Percentiles rank a stretch among this genome's conserved stretches.
Evolutionary conservation across 768 basidiomycete genomes (phyloP).

Genomic region (Coprinopsis cinerea): DNA sequence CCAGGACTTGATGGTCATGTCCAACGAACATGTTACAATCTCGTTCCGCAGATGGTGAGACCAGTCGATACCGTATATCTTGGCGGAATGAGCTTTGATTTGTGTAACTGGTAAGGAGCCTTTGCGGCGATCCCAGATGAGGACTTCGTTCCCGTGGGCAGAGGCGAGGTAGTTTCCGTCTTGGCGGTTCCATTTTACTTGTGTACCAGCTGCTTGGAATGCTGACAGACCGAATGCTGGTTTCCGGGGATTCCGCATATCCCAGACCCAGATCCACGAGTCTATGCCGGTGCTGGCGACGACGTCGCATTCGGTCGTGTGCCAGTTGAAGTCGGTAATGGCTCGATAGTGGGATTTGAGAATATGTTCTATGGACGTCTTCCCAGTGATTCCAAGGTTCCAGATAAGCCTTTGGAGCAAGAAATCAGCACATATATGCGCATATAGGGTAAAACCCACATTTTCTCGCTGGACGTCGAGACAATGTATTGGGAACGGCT

Average conservation of each 20-base stretch:
- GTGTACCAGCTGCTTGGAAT: slow-evolving; percentile 71
- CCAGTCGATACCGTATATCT: slow-evolving; percentile 99
- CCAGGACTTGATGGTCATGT: slow-evolving; percentile 91
- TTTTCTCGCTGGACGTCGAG: slow-evolving; percentile 83
- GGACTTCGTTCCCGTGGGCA: slow-evolving; percentile 78
- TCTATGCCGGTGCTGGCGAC: slow-evolving; percentile 92
- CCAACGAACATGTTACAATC: slow-evolving; percentile 90
- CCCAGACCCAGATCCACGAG: slow-evolving; percentile 94
- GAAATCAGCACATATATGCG: slow-evolving; percentile 1
- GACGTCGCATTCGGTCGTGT: slow-evolving; percentile 73
- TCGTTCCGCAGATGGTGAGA: slow-evolving; percentile 67
- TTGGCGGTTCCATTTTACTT: slow-evolving; percentile 95
- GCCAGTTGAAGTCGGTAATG: slow-evolving; percentile 99
- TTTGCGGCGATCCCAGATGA: slow-evolving; percentile 97
- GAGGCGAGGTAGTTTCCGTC: slow-evolving; percentile 86
- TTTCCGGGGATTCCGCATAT: slow-evolving; percentile 63
- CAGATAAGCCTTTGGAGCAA: slow-evolving; percentile 68
- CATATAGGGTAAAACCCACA: slow-evolving; percentile 39
- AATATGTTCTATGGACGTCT: slow-evolving; percentile 79
- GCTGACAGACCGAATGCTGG: slow-evolving; percentile 64
- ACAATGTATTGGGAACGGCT: slow-evolving; percentile 75
- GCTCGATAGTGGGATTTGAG: slow-evolving; percentile 89
- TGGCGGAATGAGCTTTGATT: slow-evolving; percentile 79
- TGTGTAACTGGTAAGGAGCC: slow-evolving; percentile 74
- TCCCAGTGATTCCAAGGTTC: slow-evolving; percentile 75